Percentiles rank a stretch among this genome's conserved stretches.
These are phyloP conservation scores for Fusarium coicis DNA, from an alignment of 2,329 filamentous ascomycete species.

Conservation along the genomic window DNA sequence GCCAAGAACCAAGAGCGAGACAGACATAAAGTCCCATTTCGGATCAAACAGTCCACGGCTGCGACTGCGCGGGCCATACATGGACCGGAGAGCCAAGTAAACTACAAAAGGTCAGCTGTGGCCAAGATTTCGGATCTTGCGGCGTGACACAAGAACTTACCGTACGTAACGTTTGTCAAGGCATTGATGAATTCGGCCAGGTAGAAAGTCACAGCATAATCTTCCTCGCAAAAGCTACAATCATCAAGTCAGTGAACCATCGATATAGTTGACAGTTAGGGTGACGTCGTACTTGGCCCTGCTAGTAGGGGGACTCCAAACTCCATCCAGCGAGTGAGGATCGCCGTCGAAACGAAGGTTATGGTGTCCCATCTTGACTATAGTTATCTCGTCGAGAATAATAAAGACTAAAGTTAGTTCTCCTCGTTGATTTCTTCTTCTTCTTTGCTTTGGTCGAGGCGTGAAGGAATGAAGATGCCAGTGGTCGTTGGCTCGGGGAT, in stretches of 20 bases:
- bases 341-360: slow-evolving; percentile 52
- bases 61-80: slow-evolving; percentile 47
- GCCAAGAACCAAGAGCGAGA: slow-evolving; percentile 55
- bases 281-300: slow-evolving; percentile 50
- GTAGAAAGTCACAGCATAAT: slow-evolving; percentile 58
- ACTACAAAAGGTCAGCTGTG: slow-evolving; percentile 46
- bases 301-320: slow-evolving; percentile 54
- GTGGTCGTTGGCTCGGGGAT: slow-evolving; percentile 22
- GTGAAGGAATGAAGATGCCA: not conserved
- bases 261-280: not conserved
- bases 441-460: not conserved
- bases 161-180: slow-evolving; percentile 53
- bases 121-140: not conserved
- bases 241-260: slow-evolving; percentile 24
- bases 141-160: slow-evolving; percentile 50
- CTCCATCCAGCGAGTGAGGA: slow-evolving; percentile 47
- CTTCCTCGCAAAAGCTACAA: slow-evolving; percentile 57
- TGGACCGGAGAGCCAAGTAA: slow-evolving; percentile 54
- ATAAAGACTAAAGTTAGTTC: not conserved
- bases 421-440: not conserved
- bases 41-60: slow-evolving; percentile 47
- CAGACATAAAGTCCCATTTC: slow-evolving; percentile 54
- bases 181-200: slow-evolving; percentile 59
- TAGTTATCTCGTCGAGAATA: not conserved
- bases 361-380: slow-evolving; percentile 45